A percentile compares a stretch with the other conserved stretches of the same genome.
phyloP scores from a whole-genome alignment of 169 alveolate genomes.

The Perkinsus marinus region DNA sequence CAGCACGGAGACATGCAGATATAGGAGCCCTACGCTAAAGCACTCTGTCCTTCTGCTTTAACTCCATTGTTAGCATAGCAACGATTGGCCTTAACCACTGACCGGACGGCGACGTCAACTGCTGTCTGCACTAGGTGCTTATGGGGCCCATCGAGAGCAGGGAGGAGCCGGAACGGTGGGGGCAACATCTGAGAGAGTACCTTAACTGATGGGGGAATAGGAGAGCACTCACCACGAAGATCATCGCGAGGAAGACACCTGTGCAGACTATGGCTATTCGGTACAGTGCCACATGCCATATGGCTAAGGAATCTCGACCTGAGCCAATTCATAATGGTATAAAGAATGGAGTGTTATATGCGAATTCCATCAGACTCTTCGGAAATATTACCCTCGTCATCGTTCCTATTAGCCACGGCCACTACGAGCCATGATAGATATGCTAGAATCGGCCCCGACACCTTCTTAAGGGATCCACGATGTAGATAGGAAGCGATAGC shows the following conservation, averaged over 20 bases:
- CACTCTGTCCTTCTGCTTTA: not conserved
- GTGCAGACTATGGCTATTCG: not conserved
- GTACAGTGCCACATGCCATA: not conserved
- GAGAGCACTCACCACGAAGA: not conserved
- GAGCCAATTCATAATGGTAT: not conserved
- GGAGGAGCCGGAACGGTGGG: not conserved
- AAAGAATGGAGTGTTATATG: too few species aligned
- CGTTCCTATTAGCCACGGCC: not conserved
- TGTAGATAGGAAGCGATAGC: not conserved
- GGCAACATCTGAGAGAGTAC: not conserved
- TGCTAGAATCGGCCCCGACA: not conserved
- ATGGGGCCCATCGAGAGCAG: not conserved
- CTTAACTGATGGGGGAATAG: not conserved
- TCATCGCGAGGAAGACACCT: not conserved
- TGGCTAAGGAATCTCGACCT: not conserved
- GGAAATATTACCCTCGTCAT: not conserved
- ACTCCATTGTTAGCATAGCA: not conserved
- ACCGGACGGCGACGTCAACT: not conserved
- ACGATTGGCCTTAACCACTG: not conserved
- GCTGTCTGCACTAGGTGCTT: not conserved
- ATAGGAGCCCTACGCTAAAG: not conserved
- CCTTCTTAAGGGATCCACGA: not conserved
- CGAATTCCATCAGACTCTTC: too few species aligned
- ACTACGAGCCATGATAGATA: not conserved
- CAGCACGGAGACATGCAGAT: too few species aligned